phyloP scores from a whole-genome alignment of 164 flowering plant genomes.

The Tetracentron sinense region DNA sequence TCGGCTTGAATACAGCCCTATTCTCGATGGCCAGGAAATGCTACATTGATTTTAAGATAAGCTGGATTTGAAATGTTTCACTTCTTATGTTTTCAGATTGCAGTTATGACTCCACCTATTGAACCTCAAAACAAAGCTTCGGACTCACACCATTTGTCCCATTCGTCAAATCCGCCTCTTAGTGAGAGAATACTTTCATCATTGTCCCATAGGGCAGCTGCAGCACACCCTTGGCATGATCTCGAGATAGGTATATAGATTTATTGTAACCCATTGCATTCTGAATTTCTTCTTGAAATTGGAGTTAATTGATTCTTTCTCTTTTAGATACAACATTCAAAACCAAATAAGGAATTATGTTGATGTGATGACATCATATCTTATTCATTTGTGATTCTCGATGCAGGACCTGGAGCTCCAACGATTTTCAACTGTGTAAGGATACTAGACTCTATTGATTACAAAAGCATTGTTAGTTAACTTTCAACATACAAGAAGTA shows the following conservation, averaged over 20 bases:
- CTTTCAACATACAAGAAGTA: not conserved
- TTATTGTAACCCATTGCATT: not conserved
- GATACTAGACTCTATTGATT: conserved; percentile 1
- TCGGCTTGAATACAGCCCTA: no score
- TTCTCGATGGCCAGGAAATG: no score
- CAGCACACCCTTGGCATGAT: conserved; percentile 97
- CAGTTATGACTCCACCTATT: conserved; percentile 47
- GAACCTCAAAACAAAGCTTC: conserved; percentile 27
- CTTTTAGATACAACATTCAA: not conserved
- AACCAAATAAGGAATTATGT: not conserved
- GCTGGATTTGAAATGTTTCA: not conserved
- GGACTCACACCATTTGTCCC: conserved; percentile 14
- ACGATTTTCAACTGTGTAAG: conserved; percentile 76
- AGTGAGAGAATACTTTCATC: conserved; percentile 86
- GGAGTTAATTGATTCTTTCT: no score
- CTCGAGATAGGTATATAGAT: conserved; percentile 73
- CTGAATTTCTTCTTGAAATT: no score
- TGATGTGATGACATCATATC: not conserved
- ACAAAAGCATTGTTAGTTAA: not conserved
- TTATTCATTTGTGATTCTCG: conserved; percentile 7
- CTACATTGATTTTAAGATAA: no score
- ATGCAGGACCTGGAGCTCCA: conserved; percentile 86
- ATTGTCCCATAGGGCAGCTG: conserved; percentile 62
- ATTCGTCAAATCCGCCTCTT: conserved; percentile 50
- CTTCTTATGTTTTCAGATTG: conserved; percentile 22